These are phyloP conservation scores for Clavariopsis aquatica DNA, from an alignment of 495 filamentous ascomycete genomes.

Conservation along the genomic window DNA sequence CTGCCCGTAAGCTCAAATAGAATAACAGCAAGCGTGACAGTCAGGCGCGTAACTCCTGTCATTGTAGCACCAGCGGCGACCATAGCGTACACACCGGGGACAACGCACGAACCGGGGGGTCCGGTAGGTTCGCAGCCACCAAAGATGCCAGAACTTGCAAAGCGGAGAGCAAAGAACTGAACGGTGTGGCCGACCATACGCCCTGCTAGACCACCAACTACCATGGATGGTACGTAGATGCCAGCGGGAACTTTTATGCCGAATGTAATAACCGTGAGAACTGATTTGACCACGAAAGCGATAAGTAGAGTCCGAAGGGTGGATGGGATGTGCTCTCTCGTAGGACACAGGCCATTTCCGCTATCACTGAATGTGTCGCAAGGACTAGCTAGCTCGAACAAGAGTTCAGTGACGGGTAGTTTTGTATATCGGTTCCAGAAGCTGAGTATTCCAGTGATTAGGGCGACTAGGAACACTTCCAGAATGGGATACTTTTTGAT, in stretches of 20 bases:
- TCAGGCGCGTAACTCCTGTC: slow-evolving; percentile 94
- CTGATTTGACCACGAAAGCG: slow-evolving; percentile 86
- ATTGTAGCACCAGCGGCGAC: slow-evolving; percentile 95
- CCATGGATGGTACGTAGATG: slow-evolving; percentile 98
- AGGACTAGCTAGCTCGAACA: slow-evolving; percentile 86
- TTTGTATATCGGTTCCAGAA: slow-evolving; percentile 95
- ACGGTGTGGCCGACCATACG: slow-evolving; percentile 83
- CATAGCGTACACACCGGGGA: slow-evolving; percentile 92
- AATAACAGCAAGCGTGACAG: slow-evolving; percentile 92
- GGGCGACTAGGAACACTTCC: slow-evolving; percentile 84
- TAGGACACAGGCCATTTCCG: slow-evolving; percentile 73
- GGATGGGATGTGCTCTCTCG: slow-evolving; percentile 69
- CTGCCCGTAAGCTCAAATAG: slow-evolving; percentile 94
- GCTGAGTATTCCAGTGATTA: slow-evolving; percentile 78
- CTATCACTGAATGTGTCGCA: slow-evolving; percentile 66
- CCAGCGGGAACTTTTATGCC: slow-evolving; percentile 94
- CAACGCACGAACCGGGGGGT: slow-evolving; percentile 80
- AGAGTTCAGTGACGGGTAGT: slow-evolving; percentile 82
- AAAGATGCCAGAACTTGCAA: slow-evolving; percentile 72
- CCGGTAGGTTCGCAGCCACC: slow-evolving; percentile 67
- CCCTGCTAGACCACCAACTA: slow-evolving; percentile 91
- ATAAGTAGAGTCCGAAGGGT: slow-evolving; percentile 68
- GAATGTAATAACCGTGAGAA: slow-evolving; percentile 86
- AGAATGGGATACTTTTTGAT: slow-evolving; percentile 84
- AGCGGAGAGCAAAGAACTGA: slow-evolving; percentile 76